Percentiles rank a stretch among this genome's conserved stretches.
Conservation (phyloP, 2,329 filamentous ascomycete species). For the Celoporthe dispersa region DNA sequence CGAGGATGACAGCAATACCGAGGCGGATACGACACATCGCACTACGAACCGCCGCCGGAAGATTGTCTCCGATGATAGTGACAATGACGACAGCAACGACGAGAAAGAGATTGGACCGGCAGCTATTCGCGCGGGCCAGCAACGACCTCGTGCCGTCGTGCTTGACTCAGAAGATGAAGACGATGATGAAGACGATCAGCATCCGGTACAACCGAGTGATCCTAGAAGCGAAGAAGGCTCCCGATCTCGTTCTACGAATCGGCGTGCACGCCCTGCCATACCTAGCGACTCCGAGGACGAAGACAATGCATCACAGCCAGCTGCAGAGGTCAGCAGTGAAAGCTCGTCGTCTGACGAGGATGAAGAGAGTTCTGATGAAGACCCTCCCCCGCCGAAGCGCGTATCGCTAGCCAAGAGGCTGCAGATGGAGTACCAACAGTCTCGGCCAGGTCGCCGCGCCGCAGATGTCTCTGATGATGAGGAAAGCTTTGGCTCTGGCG, state of each 20-base stretch:
- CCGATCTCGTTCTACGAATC: not conserved
- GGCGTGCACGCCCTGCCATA: conserved; percentile 6
- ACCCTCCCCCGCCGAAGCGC: conserved; percentile 14
- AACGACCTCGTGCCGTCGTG: not conserved
- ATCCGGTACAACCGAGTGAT: not conserved
- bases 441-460: not conserved
- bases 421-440: conserved; percentile 18
- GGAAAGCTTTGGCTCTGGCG: not conserved
- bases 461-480: conserved; percentile 17
- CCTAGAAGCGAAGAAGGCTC: too few species aligned
- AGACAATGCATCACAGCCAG: not conserved
- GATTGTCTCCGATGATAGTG: not conserved
- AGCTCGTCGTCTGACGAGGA: conserved; percentile 13
- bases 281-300: conserved; percentile 22
- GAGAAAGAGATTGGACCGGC: not conserved
- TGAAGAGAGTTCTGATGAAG: conserved; percentile 20
- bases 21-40: not conserved
- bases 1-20: conserved; percentile 11
- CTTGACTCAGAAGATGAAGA: conserved; percentile 21
- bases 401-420: conserved; percentile 26
- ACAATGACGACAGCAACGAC: not conserved
- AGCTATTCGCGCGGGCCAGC: not conserved
- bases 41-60: not conserved
- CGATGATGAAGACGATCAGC: conserved; percentile 7
- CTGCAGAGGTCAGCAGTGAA: not conserved